Evolutionary conservation across 208 protist genomes (phyloP), one percentile per base, ranked within the genome.

Genomic region (Giardia duodenalis): DNA sequence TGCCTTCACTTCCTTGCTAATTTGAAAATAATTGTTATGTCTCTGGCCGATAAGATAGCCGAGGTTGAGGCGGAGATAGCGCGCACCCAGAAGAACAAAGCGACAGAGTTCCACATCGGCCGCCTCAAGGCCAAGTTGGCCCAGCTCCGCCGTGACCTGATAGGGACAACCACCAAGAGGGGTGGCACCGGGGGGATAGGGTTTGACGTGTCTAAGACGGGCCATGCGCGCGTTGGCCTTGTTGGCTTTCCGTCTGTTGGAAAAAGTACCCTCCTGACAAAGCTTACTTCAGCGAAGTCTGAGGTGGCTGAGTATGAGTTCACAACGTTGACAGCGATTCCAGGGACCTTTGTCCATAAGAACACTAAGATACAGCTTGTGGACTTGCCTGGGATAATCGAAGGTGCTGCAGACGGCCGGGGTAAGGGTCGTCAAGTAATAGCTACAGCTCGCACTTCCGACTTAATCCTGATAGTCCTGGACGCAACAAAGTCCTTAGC

Each of bases 321-420:
- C 95, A 99, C 98, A 47, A 99, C 98, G 1, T 96, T 99, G 19
- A 99, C 98, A 30, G 98, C 97, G 95, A 98, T 99, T 94, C 98
- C 98, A 44, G 91, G 92, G 2, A 92, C 76, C 2, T n/a, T 93
- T n/a, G 42, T 89, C 47, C 19, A 94, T 22, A 94, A 94, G 0
- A 92, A n/a, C n/a, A 67, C 93, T 2, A 93, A 94, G 44, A 92
- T 95, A 43, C 93, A 95, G 88, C 10, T 95, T 0, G 1, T 95
- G 0, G 94, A 95, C 93, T 42, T 95, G 4, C 94, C 94, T 2
- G 94, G 94, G 90, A 95, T 95, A 44, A 95, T 95, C 46, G 90
- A 94, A 30, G 94, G 93, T 93, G 94, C 93, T 47, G 89, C 92
- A 1, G 90, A 94, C 67, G 67, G 67, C 1, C 93, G 93, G 44